A percentile compares a stretch with the other conserved stretches of the same genome.
phyloP scores from a whole-genome alignment of 2,329 filamentous ascomycete genomes.

The Fusarium sp. region DNA sequence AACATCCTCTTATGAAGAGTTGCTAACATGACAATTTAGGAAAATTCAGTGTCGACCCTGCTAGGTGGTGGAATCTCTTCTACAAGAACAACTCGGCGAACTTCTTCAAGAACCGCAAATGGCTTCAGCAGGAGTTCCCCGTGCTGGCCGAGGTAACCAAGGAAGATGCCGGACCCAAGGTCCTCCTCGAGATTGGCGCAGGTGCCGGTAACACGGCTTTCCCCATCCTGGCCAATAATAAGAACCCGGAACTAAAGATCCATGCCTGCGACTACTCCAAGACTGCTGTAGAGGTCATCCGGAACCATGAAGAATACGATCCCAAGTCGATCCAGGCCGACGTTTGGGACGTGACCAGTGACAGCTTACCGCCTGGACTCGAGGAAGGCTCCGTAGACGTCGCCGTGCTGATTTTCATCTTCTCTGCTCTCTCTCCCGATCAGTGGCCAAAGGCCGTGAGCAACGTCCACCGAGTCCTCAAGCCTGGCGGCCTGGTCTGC shows the following conservation, averaged over 20 bases:
- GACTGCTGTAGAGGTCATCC: slow-evolving; percentile 93
- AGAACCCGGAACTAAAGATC: slow-evolving; percentile 83
- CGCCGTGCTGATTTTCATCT: slow-evolving; percentile 96
- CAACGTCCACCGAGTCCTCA: slow-evolving; percentile 86
- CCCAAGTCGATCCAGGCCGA: slow-evolving; percentile 82
- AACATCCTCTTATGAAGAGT: slow-evolving; percentile 18
- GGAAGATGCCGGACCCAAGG: slow-evolving; percentile 74
- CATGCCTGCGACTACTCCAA: slow-evolving; percentile 98
- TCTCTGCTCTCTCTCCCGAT: slow-evolving; percentile 86
- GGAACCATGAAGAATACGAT: slow-evolving; percentile 81
- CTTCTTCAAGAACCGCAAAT: slow-evolving; percentile 99
- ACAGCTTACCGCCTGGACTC: slow-evolving; percentile 80
- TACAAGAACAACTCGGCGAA: slow-evolving; percentile 98
- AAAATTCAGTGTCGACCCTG: slow-evolving; percentile 90
- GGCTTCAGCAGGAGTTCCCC: slow-evolving; percentile 96
- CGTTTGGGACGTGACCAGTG: slow-evolving; percentile 89
- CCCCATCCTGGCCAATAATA: slow-evolving; percentile 85
- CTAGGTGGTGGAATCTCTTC: slow-evolving; percentile 98
- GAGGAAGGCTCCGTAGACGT: slow-evolving; percentile 86
- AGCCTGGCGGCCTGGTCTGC: slow-evolving; percentile 91
- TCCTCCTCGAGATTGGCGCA: slow-evolving; percentile 90
- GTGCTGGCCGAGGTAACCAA: slow-evolving; percentile 81
- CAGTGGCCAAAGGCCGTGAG: slow-evolving; percentile 87
- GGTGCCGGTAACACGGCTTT: slow-evolving; percentile 98
- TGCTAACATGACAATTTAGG: slow-evolving; percentile 62